Evolutionary conservation across 2,329 filamentous ascomycete species (phyloP), one percentile per base, ranked within the genome.

Genomic region (Trematosphaeria pertusa): DNA sequence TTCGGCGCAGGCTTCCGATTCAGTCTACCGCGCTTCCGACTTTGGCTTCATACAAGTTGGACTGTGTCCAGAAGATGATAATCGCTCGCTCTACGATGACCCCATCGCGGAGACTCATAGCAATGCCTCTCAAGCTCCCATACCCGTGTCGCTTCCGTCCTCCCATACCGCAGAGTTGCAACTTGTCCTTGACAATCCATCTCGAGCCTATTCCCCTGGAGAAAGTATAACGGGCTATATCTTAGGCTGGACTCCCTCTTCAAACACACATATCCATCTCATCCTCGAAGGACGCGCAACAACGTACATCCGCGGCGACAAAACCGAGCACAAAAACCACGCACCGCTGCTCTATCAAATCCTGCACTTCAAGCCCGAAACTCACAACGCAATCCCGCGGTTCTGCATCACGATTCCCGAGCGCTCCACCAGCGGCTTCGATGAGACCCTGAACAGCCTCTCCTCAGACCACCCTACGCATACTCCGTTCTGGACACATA

Each of bases 171-270:
- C 24, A 10, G 45, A 48, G 17, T 21, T 58, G 2, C 47, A 52
- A 19, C 40, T 54, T 3, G 38, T 52, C 14, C 43, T 59, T 5
- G 48, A 56, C 21, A 42, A 47, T 22, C 50, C 53, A 9, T 43
- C 37, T 5, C 47, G 34, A 22, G 14, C 50, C 3, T 59, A 45
- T 36, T 33, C 50, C 9, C 53, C 53, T 8, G 28, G 30, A 8
- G 50, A 56, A 2, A 47, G 45, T 5, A 47, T 56, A 3, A 56
- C 43, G 18, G 56, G 56, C 6, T 52, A 51, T 20, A 35, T 59
- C 2, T 22, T 37, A 4, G 56, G 56, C 10, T 56, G 50, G 43
- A 36, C 43, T 11, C 31, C 38, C 6, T 4, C 35, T 3, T 30
- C 35, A n/a, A n/a, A n/a, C n/a, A 26, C 37, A 15, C 42, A 54